Evolutionary conservation across 805 yeast genomes (phyloP), one percentile per base, ranked within the genome.

Genomic region (Sugiyamaella smithiae): DNA sequence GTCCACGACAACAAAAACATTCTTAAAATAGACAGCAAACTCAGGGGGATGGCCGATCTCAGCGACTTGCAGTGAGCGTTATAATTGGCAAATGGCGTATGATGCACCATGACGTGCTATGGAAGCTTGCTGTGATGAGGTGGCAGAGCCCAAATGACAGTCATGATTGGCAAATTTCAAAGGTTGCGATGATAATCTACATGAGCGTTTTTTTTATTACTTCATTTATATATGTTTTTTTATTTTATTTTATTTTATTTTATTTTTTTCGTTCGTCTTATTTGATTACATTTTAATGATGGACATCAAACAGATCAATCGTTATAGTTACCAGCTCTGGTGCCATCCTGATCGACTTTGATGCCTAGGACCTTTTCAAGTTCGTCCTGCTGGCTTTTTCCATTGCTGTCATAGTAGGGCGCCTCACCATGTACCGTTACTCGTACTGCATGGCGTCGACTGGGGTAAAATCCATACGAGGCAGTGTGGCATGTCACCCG

Each of bases 361-460:
- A 61, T 40, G 1, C 66, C 66, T 4, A 57, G 46, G 26, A 54
- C 57, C 33, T 48, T 43, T 33, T 65, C 65, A n/a, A 57, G 50
- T 24, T 42, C 45, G 4, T 43, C 55, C 50, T 57, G 61, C 48
- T 59, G 61, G n/a, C 57, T 51, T 28, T 31, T 52, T n/a, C 66
- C 66, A 7, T 48, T 40, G 23, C 43, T 43, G 38, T 55, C 62
- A 45, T 46, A 59, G 43, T 48, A 44, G 0, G 93, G 91, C 61
- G 84, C 74, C 65, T 85, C 91, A 55, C 81, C 90, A 58, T 78
- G 77, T 2, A 85, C 82, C 14, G 89, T 84, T 50, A 85, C 77
- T 65, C 91, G 76, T 61, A 81, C 80, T 7, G 85, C 86, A 57
- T 85, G 91, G 65, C 93, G 77, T 20, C 79, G 72, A 33, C 74